Evolutionary conservation across 1,284 basidiomycete species (phyloP), one percentile per base, ranked within the genome.

Genomic region (Austroboletus novae-zelandiae): DNA sequence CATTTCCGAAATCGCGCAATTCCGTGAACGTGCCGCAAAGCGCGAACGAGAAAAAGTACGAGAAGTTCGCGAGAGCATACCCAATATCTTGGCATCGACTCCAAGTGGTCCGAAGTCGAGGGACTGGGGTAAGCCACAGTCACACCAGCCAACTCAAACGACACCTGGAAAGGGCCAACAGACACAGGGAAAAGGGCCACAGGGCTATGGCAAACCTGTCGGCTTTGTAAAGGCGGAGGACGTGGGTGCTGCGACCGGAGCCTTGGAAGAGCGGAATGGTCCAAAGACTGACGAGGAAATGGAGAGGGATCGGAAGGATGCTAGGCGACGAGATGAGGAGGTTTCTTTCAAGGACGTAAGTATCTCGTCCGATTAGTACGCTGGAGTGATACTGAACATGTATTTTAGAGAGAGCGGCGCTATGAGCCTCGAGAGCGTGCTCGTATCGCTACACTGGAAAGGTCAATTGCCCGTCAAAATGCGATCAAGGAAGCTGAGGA

Each of bases 1-100:
- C 49, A 87, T 98, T 52, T 91, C 87, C 32, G 94, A 98, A 67
- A 98, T 98, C 54, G 93, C 94, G 1, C 87, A 94, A 61, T 98
- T 95, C 69, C 81, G 92, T 48, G 91, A 94, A 69, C 81, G 88
- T 15, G 88, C 91, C 0, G 91, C 89, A 13, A 91, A 91, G 65
- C 76, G 89, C 27, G 92, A 95, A 62, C 79, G 88, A 31, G 90
- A 94, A 68, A 92, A 92, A 72, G 74, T 89, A 72, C 76, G 80
- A 47, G 83, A 89, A 59, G 86, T 89, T 14, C 78, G 78, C 54
- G 79, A 80, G 45, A 80, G 71, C 47, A 79, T 81, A 56, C 79
- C 42, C 53, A 68, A 50, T 62, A 72, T 45, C 61, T 69, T 48
- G 65, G 55, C 49, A 14, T 30, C 49, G 6, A 70, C 78, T 9